Percentiles rank a stretch among this genome's conserved stretches.
Conservation (phyloP, 2,329 filamentous ascomycete species). For the Fusarium tanahbumbuense region DNA sequence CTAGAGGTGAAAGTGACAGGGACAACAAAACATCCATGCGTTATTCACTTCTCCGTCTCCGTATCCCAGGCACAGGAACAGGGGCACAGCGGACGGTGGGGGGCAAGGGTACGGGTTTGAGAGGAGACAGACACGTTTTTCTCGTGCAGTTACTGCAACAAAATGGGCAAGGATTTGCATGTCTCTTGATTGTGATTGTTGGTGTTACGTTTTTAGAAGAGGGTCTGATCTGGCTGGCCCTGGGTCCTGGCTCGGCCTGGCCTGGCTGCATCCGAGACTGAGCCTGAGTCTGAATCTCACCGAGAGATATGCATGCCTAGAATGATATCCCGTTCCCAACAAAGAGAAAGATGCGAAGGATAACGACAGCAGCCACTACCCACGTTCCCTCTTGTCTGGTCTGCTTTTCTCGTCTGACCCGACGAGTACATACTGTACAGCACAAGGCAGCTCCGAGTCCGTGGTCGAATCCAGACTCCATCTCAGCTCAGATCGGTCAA, state of each 20-base stretch:
- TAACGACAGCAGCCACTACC: slow-evolving; percentile 1
- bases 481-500: slow-evolving; percentile 10
- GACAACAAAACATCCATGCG: neutral
- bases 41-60: neutral
- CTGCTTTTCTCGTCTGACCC: neutral
- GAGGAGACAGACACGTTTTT: neutral
- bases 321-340: slow-evolving; percentile 4
- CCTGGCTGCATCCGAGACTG: neutral
- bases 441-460: neutral
- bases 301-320: slow-evolving; percentile 2
- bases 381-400: neutral
- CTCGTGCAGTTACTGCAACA: neutral
- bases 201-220: neutral
- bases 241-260: neutral
- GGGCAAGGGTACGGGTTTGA: neutral
- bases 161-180: neutral
- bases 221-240: neutral
- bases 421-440: neutral
- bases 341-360: slow-evolving; percentile 1
- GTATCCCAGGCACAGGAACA: neutral
- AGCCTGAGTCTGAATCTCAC: slow-evolving; percentile 8
- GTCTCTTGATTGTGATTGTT: neutral
- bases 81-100: neutral
- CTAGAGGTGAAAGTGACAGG: slow-evolving; percentile 12
- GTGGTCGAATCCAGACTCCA: slow-evolving; percentile 7